Percentiles rank a stretch among this genome's conserved stretches.
These are phyloP conservation scores for Mortierella sp. DNA, from an alignment of 371 early-diverging fungal species.

Conservation along the genomic window DNA sequence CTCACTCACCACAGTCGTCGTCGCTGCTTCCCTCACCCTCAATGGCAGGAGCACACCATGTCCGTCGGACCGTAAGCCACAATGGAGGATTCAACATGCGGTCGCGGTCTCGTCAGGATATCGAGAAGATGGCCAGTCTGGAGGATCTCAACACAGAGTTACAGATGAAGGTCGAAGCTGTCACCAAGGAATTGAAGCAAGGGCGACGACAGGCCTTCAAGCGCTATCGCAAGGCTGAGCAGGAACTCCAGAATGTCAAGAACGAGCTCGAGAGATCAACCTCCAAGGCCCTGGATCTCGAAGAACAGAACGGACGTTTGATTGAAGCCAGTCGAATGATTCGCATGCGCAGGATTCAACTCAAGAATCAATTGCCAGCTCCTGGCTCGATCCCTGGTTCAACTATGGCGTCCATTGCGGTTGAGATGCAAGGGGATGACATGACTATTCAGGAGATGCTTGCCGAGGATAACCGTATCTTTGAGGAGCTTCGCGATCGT, in stretches of 20 bases:
- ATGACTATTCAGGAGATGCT: constrained; percentile 56
- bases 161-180: constrained; percentile 49
- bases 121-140: constrained; percentile 54
- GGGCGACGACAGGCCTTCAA: constrained; percentile 49
- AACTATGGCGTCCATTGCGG: constrained; percentile 59
- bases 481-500: constrained; percentile 54
- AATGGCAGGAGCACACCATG: constrained; percentile 19
- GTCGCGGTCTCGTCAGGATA: constrained; percentile 45
- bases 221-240: constrained; percentile 53
- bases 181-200: constrained; percentile 55
- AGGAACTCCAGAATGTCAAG: constrained; percentile 51
- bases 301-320: constrained; percentile 55
- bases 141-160: constrained; percentile 54
- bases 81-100: constrained; percentile 15
- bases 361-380: constrained; percentile 53
- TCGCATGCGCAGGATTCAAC: constrained; percentile 50
- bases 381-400: constrained; percentile 57
- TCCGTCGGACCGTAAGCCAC: constrained; percentile 33
- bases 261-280: constrained; percentile 39
- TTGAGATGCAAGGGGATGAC: constrained; percentile 62
- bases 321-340: constrained; percentile 48
- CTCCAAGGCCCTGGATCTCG: constrained; percentile 50
- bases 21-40: constrained; percentile 16
- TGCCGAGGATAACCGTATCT: constrained; percentile 52
- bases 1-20: not conserved